Base-by-base conservation (phyloP, 768 basidiomycete genomes). In the Tylopilus cervinicoccineus region DNA sequence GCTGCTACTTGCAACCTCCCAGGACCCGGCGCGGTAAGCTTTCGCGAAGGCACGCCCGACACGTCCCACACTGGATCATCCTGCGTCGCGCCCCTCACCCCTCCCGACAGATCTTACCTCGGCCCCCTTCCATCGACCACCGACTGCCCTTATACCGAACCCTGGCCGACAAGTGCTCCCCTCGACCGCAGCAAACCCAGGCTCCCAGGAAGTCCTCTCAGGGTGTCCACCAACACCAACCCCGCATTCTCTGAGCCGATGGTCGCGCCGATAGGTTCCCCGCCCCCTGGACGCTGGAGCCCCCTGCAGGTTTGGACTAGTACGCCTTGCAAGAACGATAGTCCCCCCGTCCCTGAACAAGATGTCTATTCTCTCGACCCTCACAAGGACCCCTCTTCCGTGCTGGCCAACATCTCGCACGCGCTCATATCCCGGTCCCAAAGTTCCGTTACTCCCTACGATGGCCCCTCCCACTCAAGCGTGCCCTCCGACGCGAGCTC, bases 221-320 rank as follows among this genome's bases (percentile, higher is more conserved):
- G 38, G 47, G 17, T 36, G 2, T 62, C 60, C 2, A 48, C 51
- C 38, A 36, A 49, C 10, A 34, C 13, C 4, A 49, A 43, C 16
- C 12, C 34, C 4, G 34, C 38, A 1, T 44, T 56, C 34, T 13
- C 45, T 22, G 49, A 33, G 19, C 17, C 49, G 17, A 48, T 53
- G 39, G 20, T 53, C 22, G 23, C 16, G 0, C 41, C 44, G 20
- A 52, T 54, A 2, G 51, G 22, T n/a, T 52, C 60, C 6, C 47
- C 53, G 4, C 41, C 47, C 1, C 57, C 51, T 17, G 42, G 34
- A 22, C 48, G 23, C 19, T 61, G 60, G 60, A 41, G 31, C 36
- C 41, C 60, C 9, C 9, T 38, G 2, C 42, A 54, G 20, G 50
- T 64, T 8, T 65, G 62, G 62, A 58, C 58, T 29, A 65, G 62